Base-by-base conservation (phyloP, 306 rosid species). In the Medicago ruthenica region DNA sequence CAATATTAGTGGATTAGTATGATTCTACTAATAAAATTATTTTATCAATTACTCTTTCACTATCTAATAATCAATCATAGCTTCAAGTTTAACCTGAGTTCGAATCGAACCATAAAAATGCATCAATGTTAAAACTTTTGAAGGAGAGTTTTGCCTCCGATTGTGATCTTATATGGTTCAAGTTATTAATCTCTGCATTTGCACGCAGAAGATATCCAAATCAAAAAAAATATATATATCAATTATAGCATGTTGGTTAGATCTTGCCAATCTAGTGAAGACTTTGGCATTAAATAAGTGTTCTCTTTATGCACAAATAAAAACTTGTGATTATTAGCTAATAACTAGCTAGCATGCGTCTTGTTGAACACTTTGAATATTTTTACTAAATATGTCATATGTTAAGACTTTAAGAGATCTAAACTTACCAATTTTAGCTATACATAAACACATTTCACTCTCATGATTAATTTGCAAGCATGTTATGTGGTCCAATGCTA, bases 401-500 rank as follows among this genome's bases (percentile, higher is more conserved):
- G 53, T 76, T 76, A 61, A 34, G 57, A 71, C 58, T 42, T 76
- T 76, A 61, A 34, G 57, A 71, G 51, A 58, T 64, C 39, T 76
- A 71, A 57, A 55, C 21, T 55, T 54, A 64, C 36, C 39, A 76
- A n/a, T 44, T 69, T 58, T 44, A 61, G 80, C 58, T 60, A 64
- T 20, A 21, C 16, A 66, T 48, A 27, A 21, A 31, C 36, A 42
- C 44, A 37, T 42, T 60, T 64, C 14, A 15, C 16, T 17, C 17
- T 18, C 68, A 50, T 55, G 71, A 76, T 85, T 81, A 58, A 45
- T 58, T 66, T 82, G 45, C 74, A 42, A 22, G 75, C 71, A 79
- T 68, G 73, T 22, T 44, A 79, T 70, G 81, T 83, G 84, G 83
- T 80, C 79, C 89, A 67, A 54, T 81, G 80, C 73, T 67, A 66